phyloP scores from a whole-genome alignment of 768 basidiomycete genomes.

The Xerocomus potaroensis region DNA sequence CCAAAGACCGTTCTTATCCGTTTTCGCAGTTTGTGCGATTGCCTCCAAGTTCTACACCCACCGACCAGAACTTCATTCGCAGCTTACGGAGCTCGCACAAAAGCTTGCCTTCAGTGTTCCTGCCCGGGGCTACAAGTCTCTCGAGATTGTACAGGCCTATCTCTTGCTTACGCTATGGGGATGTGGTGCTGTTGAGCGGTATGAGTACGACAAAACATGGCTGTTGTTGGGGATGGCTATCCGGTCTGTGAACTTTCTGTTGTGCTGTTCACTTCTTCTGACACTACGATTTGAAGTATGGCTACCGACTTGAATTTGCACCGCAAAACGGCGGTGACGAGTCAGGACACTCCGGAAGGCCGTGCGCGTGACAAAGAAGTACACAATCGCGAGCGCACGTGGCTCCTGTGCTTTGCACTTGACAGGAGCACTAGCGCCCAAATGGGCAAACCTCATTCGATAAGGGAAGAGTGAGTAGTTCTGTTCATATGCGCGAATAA shows the following conservation, averaged over 20 bases:
- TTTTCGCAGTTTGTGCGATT: slow-evolving; percentile 80
- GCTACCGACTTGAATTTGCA: slow-evolving; percentile 95
- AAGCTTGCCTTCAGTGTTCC: slow-evolving; percentile 87
- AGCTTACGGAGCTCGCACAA: slow-evolving; percentile 76
- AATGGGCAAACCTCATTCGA: slow-evolving; percentile 93
- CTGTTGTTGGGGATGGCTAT: slow-evolving; percentile 82
- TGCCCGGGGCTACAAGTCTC: slow-evolving; percentile 84
- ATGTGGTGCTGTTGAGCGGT: slow-evolving; percentile 91
- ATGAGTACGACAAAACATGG: slow-evolving; percentile 97
- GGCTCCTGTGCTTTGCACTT: slow-evolving; percentile 83
- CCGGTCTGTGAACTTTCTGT: slow-evolving; percentile 42
- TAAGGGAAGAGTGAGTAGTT: slow-evolving; percentile 83
- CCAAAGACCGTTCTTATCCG: slow-evolving; percentile 1
- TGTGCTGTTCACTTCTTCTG: background rate
- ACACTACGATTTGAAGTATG: slow-evolving; percentile 53
- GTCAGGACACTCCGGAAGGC: slow-evolving; percentile 73
- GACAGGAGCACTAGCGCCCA: slow-evolving; percentile 91
- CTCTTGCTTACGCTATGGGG: slow-evolving; percentile 86
- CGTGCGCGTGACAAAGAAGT: slow-evolving; percentile 78
- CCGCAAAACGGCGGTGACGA: slow-evolving; percentile 64
- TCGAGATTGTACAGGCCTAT: slow-evolving; percentile 95
- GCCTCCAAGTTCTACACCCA: slow-evolving; percentile 84
- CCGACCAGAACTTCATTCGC: slow-evolving; percentile 77
- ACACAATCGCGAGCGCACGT: slow-evolving; percentile 91
- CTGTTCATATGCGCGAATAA: background rate